Evolutionary conservation across 768 basidiomycete species (phyloP), one percentile per base, ranked within the genome.

Genomic region (Gelatoporia subvermispora): DNA sequence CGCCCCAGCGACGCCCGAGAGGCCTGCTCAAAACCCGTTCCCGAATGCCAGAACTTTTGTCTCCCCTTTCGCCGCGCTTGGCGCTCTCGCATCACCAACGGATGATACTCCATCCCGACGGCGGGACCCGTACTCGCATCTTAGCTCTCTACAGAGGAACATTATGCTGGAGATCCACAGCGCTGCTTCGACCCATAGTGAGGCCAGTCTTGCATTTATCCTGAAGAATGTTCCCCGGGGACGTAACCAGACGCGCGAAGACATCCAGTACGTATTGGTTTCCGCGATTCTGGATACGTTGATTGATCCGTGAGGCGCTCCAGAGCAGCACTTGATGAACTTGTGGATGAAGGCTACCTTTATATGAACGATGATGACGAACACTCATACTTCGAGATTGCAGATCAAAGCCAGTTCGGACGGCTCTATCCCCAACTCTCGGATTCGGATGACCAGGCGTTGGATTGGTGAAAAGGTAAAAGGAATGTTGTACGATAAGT

Each of bases 151-250:
- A 7, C 49, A 64, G 40, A 45, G 63, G 3, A 50, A 44, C 0
- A 57, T 64, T n/a, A 49, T 64, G 18, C 47, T 62, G 17, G 21
- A 52, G 23, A 52, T 64, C 11, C 46, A 56, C 31, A 47, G 60
- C 16, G 43, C 53, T 2, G 18, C 45, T 13, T 5, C 39, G 20
- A 3, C 41, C 1, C 17, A 42, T 13, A 37, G 34, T 3, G 57
- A 42, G 11, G 47, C 49, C 18, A 42, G 41, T 24, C 37, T 51
- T 13, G n/a, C 2, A 2, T 17, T 38, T 4, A 55, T 58, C 35
- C 31, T 34, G 8, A 41, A 42, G 13, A 49, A 44, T 10, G 46
- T 55, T 35, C 21, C n/a, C 10, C 21, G 35, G 10, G 54, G 51
- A 31, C 48, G 45, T 40, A 25, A 46, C 7, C 24, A 18, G 5